phyloP scores from a whole-genome alignment of 495 filamentous ascomycete genomes.

The Lophiotrema nucula region DNA sequence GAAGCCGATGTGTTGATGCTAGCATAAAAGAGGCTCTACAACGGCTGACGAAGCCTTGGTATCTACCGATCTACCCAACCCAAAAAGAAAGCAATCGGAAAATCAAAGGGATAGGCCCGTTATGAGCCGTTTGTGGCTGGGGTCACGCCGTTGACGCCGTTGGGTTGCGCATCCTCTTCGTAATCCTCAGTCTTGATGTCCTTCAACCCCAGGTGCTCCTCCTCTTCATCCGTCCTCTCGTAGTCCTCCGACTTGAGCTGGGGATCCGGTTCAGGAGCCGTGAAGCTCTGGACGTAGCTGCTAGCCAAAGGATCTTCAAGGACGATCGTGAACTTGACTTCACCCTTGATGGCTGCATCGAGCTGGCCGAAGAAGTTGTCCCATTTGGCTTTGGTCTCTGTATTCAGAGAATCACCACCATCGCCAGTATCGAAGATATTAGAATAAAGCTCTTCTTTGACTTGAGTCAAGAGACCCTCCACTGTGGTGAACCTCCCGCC shows the following conservation, averaged over 20 bases:
- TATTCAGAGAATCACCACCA: constrained; percentile 69
- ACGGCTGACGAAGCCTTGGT: constrained; percentile 24
- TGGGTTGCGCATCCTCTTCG: constrained; percentile 44
- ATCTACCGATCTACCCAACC: constrained; percentile 18
- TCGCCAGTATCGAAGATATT: constrained; percentile 77
- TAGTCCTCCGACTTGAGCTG: constrained; percentile 85
- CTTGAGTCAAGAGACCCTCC: constrained; percentile 90
- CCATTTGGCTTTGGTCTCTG: constrained; percentile 68
- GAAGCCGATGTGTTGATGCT: too few relatives aligned
- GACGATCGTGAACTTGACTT: constrained; percentile 79
- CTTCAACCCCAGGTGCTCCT: constrained; percentile 81
- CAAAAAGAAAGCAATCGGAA: constrained; percentile 1
- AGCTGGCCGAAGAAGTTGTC: constrained; percentile 74
- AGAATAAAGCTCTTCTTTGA: constrained; percentile 79
- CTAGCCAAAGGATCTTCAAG: constrained; percentile 85
- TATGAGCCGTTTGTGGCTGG: constrained; percentile 13
- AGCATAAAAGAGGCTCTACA: too few relatives aligned
- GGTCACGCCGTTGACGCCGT: constrained; percentile 10
- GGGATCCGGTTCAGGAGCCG: constrained; percentile 67
- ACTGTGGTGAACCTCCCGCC: constrained; percentile 97
- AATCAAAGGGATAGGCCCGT: background rate
- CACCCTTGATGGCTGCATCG: constrained; percentile 73
- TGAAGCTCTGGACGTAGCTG: constrained; percentile 89
- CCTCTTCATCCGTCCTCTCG: constrained; percentile 80
- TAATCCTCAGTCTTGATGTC: constrained; percentile 95